A percentile compares a stretch with the other conserved stretches of the same genome.
Conservation (phyloP, 257 asterid species). For the Jacaranda copaia region DNA sequence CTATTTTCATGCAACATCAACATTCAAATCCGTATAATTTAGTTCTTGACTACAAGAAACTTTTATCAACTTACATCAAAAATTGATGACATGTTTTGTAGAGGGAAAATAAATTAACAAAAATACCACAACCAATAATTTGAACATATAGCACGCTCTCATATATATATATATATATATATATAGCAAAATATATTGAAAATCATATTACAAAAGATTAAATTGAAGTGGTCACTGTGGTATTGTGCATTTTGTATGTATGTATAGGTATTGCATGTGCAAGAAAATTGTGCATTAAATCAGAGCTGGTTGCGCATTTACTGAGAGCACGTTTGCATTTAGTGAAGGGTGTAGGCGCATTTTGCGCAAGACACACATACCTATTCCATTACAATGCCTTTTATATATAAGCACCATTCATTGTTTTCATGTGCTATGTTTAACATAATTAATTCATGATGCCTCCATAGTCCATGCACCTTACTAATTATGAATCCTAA, state of each 20-base stretch:
- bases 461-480: background rate
- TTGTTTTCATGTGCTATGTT: conserved; percentile 7
- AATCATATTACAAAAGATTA: background rate
- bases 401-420: background rate
- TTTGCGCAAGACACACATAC: conserved; percentile 58
- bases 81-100: too few species aligned
- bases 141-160: too few species aligned
- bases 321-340: conserved; percentile 70
- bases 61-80: too few species aligned
- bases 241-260: background rate
- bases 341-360: conserved; percentile 60
- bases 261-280: conserved; percentile 35
- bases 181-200: background rate
- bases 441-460: background rate
- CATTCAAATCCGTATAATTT: too few species aligned
- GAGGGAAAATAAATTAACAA: too few species aligned
- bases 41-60: too few species aligned
- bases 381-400: conserved; percentile 31
- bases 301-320: conserved; percentile 51
- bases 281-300: conserved; percentile 46
- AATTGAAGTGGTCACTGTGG: background rate
- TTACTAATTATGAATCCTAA: too few species aligned
- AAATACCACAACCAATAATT: too few species aligned
- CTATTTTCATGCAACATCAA: too few species aligned
- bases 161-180: too few species aligned